Evolutionary conservation across 768 basidiomycete species (phyloP).

Genomic region (Phylloporus sp.): DNA sequence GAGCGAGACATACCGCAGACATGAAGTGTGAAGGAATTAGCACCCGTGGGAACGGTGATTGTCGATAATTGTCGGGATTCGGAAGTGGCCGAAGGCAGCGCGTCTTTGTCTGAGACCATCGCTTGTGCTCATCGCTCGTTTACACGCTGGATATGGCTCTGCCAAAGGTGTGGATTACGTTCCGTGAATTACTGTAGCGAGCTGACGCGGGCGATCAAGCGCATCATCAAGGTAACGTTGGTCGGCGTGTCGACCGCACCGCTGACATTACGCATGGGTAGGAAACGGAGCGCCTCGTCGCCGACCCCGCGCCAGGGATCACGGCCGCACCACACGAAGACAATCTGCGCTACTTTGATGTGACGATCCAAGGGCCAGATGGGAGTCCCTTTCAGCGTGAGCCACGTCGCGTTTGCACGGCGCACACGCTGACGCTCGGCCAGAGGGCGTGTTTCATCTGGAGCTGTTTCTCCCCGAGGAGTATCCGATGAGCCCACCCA

Average conservation of each 20-base stretch:
- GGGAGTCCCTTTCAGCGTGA: conserved; percentile 88
- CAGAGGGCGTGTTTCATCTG: conserved; percentile 91
- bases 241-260: conserved; percentile 11
- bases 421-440: conserved; percentile 4
- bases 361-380: conserved; percentile 90
- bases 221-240: conserved; percentile 46
- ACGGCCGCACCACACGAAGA: conserved; percentile 95
- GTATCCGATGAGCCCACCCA: conserved; percentile 99
- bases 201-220: conserved; percentile 29
- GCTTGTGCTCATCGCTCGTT: conserved; percentile 12
- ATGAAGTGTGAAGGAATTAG: conserved; percentile 7
- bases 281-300: conserved; percentile 96
- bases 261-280: conserved; percentile 32
- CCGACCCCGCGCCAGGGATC: conserved; percentile 96
- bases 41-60: conserved; percentile 19
- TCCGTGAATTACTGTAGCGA: not conserved
- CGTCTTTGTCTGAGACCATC: conserved; percentile 8
- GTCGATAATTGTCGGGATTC: conserved; percentile 10
- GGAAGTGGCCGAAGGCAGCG: conserved; percentile 6
- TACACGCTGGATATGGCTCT: conserved; percentile 29
- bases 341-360: conserved; percentile 97
- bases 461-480: conserved; percentile 98
- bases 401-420: conserved; percentile 21
- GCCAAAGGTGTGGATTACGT: conserved; percentile 29
- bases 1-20: too few relatives aligned